Conservation (phyloP, 2,329 filamentous ascomycete species). For the Lomentospora prolificans region DNA sequence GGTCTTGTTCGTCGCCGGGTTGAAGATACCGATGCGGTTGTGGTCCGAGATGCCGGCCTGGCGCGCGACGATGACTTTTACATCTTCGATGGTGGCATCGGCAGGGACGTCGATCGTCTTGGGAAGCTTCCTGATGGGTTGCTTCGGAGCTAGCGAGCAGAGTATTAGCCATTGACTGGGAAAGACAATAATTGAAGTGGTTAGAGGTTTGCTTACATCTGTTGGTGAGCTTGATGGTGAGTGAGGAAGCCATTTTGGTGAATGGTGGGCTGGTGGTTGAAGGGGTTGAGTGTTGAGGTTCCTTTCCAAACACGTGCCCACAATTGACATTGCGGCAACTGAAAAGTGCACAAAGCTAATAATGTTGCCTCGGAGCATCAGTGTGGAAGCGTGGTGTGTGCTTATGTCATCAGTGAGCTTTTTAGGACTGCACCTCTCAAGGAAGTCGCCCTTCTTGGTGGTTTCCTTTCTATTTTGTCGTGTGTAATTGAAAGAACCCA, state of each 20-base stretch:
- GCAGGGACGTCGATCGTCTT: conserved; percentile 35
- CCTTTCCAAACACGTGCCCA: not conserved
- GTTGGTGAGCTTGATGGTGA: conserved; percentile 11
- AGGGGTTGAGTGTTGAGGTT: not conserved
- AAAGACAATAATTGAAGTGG: not conserved
- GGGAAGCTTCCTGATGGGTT: conserved; percentile 46
- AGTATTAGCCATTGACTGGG: not conserved
- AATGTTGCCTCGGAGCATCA: not conserved
- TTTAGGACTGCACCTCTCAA: not conserved
- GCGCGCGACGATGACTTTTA: conserved; percentile 46
- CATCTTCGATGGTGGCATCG: conserved; percentile 48
- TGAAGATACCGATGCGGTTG: conserved; percentile 54
- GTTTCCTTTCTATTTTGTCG: not conserved
- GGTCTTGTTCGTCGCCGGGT: conserved; percentile 50
- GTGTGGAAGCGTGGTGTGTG: not conserved
- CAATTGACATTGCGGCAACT: not conserved
- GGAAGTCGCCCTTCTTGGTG: not conserved
- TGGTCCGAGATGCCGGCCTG: conserved; percentile 41
- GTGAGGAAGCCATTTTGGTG: conserved; percentile 21
- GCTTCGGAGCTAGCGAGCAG: conserved; percentile 28
- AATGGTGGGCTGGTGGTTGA: not conserved
- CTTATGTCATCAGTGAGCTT: not conserved
- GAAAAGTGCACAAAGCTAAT: not conserved
- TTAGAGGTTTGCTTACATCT: not conserved
- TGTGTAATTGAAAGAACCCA: no score